phyloP scores from a whole-genome alignment of 2,329 filamentous ascomycete genomes.

The Cryoendolithus antarcticus region DNA sequence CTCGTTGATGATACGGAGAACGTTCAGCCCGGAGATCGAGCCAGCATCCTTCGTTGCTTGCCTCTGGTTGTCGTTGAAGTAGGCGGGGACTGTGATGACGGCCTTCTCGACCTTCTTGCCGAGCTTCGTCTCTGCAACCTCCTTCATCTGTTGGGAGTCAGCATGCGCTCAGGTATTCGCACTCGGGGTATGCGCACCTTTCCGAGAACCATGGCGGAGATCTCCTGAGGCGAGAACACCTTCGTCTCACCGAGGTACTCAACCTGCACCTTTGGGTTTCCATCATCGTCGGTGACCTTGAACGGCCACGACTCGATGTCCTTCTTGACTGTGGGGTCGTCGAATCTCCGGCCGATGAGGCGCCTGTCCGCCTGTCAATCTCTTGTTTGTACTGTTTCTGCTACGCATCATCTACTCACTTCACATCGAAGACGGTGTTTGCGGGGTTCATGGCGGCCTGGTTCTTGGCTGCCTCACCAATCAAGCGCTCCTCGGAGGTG shows the following conservation, averaged over 20 bases:
- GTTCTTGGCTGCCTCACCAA: conserved; percentile 99
- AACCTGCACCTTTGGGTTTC: conserved; percentile 85
- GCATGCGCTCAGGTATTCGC: background rate
- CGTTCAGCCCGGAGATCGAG: conserved; percentile 92
- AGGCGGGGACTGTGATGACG: conserved; percentile 95
- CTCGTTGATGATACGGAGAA: conserved; percentile 99
- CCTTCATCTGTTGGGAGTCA: conserved; percentile 67
- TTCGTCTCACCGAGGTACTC: conserved; percentile 92
- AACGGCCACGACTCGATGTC: conserved; percentile 98
- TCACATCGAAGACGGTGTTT: conserved; percentile 99
- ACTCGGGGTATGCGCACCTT: conserved; percentile 52
- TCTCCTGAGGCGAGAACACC: conserved; percentile 94
- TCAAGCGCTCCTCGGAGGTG: conserved; percentile 96
- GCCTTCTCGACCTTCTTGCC: conserved; percentile 99
- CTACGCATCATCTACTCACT: conserved; percentile 29
- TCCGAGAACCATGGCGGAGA: conserved; percentile 95
- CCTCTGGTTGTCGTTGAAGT: conserved; percentile 99
- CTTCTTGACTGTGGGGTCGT: conserved; percentile 96
- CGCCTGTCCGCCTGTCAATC: conserved; percentile 49
- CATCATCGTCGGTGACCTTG: conserved; percentile 85
- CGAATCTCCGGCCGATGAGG: conserved; percentile 90
- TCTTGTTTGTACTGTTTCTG: conserved; percentile 2
- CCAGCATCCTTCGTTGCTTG: conserved; percentile 99
- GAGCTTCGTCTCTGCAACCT: conserved; percentile 95
- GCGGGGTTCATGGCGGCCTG: conserved; percentile 98